Conservation (phyloP, 2,329 filamentous ascomycete species). For the Grosmannia huntii region DNA sequence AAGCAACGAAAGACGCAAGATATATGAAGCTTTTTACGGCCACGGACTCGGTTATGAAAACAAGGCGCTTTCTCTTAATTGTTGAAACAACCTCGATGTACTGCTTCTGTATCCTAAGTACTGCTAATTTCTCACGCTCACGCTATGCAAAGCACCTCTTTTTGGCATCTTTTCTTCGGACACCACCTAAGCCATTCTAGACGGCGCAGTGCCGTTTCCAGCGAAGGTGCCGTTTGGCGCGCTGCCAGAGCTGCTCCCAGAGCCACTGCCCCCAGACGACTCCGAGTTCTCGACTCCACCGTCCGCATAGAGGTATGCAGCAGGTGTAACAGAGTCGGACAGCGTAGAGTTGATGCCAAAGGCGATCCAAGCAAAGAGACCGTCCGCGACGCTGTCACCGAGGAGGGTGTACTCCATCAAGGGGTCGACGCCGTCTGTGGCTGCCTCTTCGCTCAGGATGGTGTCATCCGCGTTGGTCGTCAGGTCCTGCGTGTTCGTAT, state of each 20-base stretch:
- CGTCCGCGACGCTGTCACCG: slow-evolving; percentile 35
- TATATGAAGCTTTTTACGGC: no score
- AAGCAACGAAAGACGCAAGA: no score
- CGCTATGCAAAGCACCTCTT: no score
- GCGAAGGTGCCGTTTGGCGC: neutral
- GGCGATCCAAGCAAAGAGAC: slow-evolving; percentile 37
- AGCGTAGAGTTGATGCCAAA: slow-evolving; percentile 30
- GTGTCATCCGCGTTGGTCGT: slow-evolving; percentile 32
- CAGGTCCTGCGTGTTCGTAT: slow-evolving; percentile 24
- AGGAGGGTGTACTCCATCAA: slow-evolving; percentile 43
- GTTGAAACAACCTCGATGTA: no score
- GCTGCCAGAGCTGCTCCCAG: neutral
- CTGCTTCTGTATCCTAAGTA: no score
- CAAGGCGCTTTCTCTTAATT: no score
- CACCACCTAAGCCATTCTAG: neutral
- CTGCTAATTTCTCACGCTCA: no score
- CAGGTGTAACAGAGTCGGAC: slow-evolving; percentile 2
- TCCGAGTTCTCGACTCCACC: slow-evolving; percentile 8
- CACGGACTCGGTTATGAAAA: no score
- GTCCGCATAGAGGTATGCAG: slow-evolving; percentile 5
- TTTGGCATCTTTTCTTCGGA: no score
- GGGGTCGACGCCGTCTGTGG: slow-evolving; percentile 22
- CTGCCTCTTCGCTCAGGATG: slow-evolving; percentile 30
- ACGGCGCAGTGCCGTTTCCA: neutral
- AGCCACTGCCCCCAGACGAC: neutral